Conservation (phyloP, 23 red algal species). For the Gracilaria vermiculophylla region DNA sequence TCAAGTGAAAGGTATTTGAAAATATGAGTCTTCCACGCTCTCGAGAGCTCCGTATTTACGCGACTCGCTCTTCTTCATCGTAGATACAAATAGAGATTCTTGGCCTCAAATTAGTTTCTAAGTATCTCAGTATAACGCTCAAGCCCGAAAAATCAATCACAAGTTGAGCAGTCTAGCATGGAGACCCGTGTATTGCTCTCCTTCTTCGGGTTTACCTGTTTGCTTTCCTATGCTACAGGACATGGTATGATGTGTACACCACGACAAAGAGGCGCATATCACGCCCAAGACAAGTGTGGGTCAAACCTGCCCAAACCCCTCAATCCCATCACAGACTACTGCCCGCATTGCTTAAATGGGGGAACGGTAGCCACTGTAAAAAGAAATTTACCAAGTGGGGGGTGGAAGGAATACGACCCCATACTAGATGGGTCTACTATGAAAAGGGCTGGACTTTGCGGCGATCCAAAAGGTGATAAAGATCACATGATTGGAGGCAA, state of each 20-base stretch:
- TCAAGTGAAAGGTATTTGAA: not conserved
- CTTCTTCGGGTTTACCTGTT: not conserved
- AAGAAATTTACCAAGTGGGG: not conserved
- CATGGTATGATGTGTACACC: constrained; percentile 59
- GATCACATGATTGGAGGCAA: constrained; percentile 50
- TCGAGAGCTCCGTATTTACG: not conserved
- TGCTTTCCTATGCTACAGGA: not conserved
- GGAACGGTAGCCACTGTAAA: constrained; percentile 10
- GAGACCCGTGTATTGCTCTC: not conserved
- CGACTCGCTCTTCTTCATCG: not conserved
- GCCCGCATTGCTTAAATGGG: constrained; percentile 63
- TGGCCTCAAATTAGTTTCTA: not conserved
- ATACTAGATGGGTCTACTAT: not conserved
- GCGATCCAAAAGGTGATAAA: constrained; percentile 24
- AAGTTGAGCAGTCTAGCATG: not conserved
- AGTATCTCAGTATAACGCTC: not conserved
- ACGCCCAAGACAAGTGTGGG: constrained; percentile 1
- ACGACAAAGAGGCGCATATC: constrained; percentile 50
- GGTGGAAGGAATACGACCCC: constrained; percentile 48
- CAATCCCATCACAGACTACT: constrained; percentile 59
- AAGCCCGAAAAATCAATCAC: not conserved
- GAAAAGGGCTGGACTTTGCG: constrained; percentile 49
- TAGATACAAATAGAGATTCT: not conserved
- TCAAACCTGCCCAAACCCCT: constrained; percentile 19
- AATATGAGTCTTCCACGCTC: not conserved